A percentile compares a stretch with the other conserved stretches of the same genome.
Evolutionary conservation across 495 filamentous ascomycete genomes (phyloP).

Genomic region (Penicillium silybi): DNA sequence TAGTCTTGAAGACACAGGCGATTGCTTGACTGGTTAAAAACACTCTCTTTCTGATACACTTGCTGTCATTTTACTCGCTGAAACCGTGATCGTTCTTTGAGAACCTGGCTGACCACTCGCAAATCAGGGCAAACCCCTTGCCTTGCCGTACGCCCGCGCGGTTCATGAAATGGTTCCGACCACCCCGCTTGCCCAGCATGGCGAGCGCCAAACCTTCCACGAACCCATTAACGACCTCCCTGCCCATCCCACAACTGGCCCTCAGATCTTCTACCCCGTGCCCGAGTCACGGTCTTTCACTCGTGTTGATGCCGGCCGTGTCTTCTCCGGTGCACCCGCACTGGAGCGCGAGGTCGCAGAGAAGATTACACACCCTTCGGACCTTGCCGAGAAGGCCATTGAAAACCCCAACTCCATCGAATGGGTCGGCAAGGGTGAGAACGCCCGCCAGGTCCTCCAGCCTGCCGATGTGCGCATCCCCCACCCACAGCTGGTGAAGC

Average conservation of each 20-base stretch:
- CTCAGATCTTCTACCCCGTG: constrained; percentile 85
- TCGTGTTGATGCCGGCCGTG: constrained; percentile 80
- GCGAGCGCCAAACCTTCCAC: constrained; percentile 42
- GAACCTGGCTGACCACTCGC: constrained; percentile 15
- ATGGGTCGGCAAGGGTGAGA: constrained; percentile 40
- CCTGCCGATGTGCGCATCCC: constrained; percentile 84
- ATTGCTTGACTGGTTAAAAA: constrained; percentile 65
- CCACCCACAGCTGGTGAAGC: constrained; percentile 74
- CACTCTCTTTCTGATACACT: constrained; percentile 31
- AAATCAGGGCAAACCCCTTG: constrained; percentile 69
- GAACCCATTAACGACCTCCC: constrained; percentile 92
- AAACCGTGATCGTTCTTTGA: not conserved
- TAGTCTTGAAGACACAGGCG: constrained; percentile 95
- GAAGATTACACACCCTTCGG: constrained; percentile 28
- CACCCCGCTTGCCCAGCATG: constrained; percentile 34
- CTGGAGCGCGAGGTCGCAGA: constrained; percentile 22
- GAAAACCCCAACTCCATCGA: constrained; percentile 32
- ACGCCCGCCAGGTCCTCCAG: constrained; percentile 55
- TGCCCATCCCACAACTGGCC: constrained; percentile 70
- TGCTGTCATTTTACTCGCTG: constrained; percentile 11
- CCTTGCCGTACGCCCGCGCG: constrained; percentile 69
- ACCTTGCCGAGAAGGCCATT: constrained; percentile 23
- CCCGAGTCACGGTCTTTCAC: constrained; percentile 90
- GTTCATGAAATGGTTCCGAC: constrained; percentile 77
- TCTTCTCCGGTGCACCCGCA: constrained; percentile 58